Conservation (phyloP, 139 green algal species). For the Pseudopediastrum boryanum region DNA sequence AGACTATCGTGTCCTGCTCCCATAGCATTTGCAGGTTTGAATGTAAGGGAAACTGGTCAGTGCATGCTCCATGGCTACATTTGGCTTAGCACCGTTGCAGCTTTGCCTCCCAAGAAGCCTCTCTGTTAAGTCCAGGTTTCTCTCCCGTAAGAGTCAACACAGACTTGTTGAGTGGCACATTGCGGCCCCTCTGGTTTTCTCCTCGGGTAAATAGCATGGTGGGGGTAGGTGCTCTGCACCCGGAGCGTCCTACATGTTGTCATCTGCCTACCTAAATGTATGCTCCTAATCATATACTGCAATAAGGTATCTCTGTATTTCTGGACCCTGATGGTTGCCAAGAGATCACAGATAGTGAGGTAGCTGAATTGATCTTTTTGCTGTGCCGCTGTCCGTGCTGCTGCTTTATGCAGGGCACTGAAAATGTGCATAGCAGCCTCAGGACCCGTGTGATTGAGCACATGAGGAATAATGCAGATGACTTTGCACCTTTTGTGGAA, state of each 20-base stretch:
- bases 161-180: no score
- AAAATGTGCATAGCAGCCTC: conserved; percentile 48
- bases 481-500: conserved; percentile 72
- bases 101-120: no score
- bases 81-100: no score
- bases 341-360: background rate
- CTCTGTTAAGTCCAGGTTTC: no score
- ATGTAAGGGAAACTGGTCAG: no score
- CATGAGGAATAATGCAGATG: conserved; percentile 45
- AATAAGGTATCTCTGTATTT: background rate
- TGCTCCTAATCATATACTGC: background rate
- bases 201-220: no score
- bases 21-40: no score
- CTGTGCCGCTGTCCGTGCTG: background rate
- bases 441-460: conserved; percentile 43
- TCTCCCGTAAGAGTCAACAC: no score
- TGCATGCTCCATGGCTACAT: no score
- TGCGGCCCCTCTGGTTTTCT: no score
- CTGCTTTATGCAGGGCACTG: conserved; percentile 44
- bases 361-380: background rate
- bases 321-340: background rate
- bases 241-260: background rate
- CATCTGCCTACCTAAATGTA: background rate
- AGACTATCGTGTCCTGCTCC: no score
- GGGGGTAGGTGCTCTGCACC: background rate